Evolutionary conservation across 179 eudicot species (phyloP), one percentile per base, ranked within the genome.

Genomic region (Spergularia azorica): DNA sequence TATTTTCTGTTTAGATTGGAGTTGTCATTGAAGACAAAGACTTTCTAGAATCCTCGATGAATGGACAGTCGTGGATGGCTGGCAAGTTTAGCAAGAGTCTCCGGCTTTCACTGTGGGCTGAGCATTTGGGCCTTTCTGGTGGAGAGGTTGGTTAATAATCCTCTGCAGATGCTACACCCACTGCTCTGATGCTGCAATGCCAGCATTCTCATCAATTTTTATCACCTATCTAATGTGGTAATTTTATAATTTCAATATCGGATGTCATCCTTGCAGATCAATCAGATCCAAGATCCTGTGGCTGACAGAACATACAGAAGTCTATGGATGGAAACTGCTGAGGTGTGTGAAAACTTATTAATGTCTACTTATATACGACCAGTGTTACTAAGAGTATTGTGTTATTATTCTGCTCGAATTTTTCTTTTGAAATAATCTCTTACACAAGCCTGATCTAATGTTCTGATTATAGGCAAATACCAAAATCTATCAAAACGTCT

Each of bases 321-420:
- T 72, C 87, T 89, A 67, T 96, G 99, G 99, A 88, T 90, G 99
- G 89, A 93, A 80, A 89, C 92, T 71, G 99, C 99, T 15, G 83
- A 88, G 98, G 99, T 96, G 32, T 77, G 83, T 74, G 66, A 62
- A 18, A 48, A 7, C 2, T 11, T 52, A 9, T 57, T 16, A 5
- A 59, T 54, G n/a, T 18, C 14, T 14, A 9, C 21, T 13, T 41
- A 12, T 16, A 51, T 38, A 4, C 51, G 15, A 50, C 17, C 50
- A 65, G 50, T 36, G 32, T 26, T 26, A 26, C 32, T 26, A 26
- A 26, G 32, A 26, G 32, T 26, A 26, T 26, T 26, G 32, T 55
- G 12, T 70, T 70, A 7, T 32, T 56, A 71, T 71, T 71, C 56
- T 57, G 51, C 63, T 55, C 15, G n/a, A n/a, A n/a, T n/a, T n/a